Evolutionary conservation across 768 basidiomycete genomes (phyloP).

Genomic region (Chlorophyllum brunneum): DNA sequence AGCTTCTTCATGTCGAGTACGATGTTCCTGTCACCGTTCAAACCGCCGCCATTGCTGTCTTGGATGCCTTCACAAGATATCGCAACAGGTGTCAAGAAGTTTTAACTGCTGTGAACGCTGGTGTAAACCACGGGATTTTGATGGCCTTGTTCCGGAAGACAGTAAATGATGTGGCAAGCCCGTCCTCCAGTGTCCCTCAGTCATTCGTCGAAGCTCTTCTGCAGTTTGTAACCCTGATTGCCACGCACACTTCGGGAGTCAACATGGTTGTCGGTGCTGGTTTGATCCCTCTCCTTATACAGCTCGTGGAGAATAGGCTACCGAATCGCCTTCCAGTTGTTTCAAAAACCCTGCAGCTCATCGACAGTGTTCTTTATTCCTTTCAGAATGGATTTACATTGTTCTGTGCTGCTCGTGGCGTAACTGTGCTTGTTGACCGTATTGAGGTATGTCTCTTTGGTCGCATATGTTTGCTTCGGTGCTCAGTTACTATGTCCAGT

Average conservation of each 20-base stretch:
- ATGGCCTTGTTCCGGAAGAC: constrained; percentile 87
- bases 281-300: constrained; percentile 82
- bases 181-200: constrained; percentile 63
- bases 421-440: constrained; percentile 79
- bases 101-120: constrained; percentile 86
- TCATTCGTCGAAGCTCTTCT: constrained; percentile 82
- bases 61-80: constrained; percentile 88
- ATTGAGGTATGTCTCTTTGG: constrained; percentile 62
- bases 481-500: constrained; percentile 32
- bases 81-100: constrained; percentile 83
- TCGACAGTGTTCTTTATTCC: constrained; percentile 90
- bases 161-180: constrained; percentile 64
- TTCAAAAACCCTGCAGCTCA: constrained; percentile 86
- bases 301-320: constrained; percentile 77
- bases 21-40: constrained; percentile 70
- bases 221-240: constrained; percentile 82
- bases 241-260: constrained; percentile 79
- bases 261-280: constrained; percentile 96
- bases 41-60: constrained; percentile 80
- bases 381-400: constrained; percentile 84
- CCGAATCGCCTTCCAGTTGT: constrained; percentile 69
- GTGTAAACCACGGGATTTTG: constrained; percentile 92
- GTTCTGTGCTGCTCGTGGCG: constrained; percentile 81
- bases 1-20: constrained; percentile 79
- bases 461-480: background rate